Evolutionary conservation across 2,329 filamentous ascomycete species (phyloP).

Genomic region (Hyphodiscus sp.): DNA sequence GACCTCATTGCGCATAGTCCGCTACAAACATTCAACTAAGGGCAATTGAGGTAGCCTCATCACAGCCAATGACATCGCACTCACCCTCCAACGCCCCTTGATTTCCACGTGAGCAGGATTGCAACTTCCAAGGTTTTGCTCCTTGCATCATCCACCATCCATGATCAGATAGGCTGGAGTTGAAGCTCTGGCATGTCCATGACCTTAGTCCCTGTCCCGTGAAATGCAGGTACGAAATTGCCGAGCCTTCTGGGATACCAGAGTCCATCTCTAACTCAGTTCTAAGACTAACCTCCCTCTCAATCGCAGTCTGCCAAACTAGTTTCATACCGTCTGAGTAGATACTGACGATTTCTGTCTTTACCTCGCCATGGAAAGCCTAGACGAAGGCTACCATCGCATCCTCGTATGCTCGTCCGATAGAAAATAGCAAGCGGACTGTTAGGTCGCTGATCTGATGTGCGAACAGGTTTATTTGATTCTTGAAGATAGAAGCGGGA

Average conservation of each 20-base stretch:
- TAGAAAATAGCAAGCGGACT: neutral
- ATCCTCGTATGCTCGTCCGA: constrained; percentile 4
- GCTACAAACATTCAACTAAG: too few relatives aligned
- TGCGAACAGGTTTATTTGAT: neutral
- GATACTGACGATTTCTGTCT: neutral
- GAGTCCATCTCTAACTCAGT: constrained; percentile 4
- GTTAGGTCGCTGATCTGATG: neutral
- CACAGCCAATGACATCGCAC: too few relatives aligned
- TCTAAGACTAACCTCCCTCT: constrained; percentile 5
- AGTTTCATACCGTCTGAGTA: neutral
- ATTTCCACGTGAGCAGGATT: too few relatives aligned
- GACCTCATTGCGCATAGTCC: too few relatives aligned
- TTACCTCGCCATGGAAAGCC: neutral
- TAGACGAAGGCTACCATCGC: constrained; percentile 1
- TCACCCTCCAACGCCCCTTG: too few relatives aligned
- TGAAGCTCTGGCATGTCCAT: too few relatives aligned
- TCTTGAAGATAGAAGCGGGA: constrained; percentile 20
- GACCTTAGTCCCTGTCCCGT: too few relatives aligned
- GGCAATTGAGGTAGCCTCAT: too few relatives aligned
- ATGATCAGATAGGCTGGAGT: too few relatives aligned
- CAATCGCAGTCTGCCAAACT: constrained; percentile 5
- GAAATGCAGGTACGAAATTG: too few relatives aligned
- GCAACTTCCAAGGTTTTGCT: too few relatives aligned
- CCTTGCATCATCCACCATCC: too few relatives aligned
- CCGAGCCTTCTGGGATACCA: neutral